phyloP scores from a whole-genome alignment of 805 yeast genomes.

The Saturnispora sanitii region DNA sequence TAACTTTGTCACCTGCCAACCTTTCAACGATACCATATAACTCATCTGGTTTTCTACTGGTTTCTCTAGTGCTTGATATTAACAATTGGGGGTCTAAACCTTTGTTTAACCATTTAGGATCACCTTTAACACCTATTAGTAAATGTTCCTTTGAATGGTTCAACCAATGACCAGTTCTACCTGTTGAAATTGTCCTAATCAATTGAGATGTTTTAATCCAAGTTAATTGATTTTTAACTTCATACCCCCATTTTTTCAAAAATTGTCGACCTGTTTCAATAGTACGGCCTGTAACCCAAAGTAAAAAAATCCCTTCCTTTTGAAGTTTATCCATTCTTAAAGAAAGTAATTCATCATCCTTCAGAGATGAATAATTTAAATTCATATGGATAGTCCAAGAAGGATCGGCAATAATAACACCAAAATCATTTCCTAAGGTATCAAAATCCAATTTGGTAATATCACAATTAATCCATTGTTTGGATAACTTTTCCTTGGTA shows the following conservation, averaged over 20 bases:
- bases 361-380: slow-evolving; percentile 63
- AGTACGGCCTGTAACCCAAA: slow-evolving; percentile 96
- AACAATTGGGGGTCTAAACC: slow-evolving; percentile 66
- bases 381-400: slow-evolving; percentile 97
- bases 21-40: slow-evolving; percentile 78
- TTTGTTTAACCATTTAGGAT: slow-evolving; percentile 59
- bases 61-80: slow-evolving; percentile 78
- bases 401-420: slow-evolving; percentile 82
- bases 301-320: slow-evolving; percentile 69
- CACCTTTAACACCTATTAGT: slow-evolving; percentile 76
- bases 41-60: slow-evolving; percentile 88
- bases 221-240: slow-evolving; percentile 64
- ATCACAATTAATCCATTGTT: slow-evolving; percentile 88
- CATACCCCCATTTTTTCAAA: slow-evolving; percentile 73
- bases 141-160: slow-evolving; percentile 92
- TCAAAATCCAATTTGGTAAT: slow-evolving; percentile 62
- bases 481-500: slow-evolving; percentile 27
- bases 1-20: slow-evolving; percentile 62
- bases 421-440: slow-evolving; percentile 63
- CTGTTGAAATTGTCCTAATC: slow-evolving; percentile 83
- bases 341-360: slow-evolving; percentile 61
- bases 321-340: slow-evolving; percentile 63
- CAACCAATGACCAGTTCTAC: slow-evolving; percentile 95
- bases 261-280: slow-evolving; percentile 80
- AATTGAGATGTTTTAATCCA: slow-evolving; percentile 91